Evolutionary conservation across 768 basidiomycete genomes (phyloP).

Genomic region (Kondoa subrosea): DNA sequence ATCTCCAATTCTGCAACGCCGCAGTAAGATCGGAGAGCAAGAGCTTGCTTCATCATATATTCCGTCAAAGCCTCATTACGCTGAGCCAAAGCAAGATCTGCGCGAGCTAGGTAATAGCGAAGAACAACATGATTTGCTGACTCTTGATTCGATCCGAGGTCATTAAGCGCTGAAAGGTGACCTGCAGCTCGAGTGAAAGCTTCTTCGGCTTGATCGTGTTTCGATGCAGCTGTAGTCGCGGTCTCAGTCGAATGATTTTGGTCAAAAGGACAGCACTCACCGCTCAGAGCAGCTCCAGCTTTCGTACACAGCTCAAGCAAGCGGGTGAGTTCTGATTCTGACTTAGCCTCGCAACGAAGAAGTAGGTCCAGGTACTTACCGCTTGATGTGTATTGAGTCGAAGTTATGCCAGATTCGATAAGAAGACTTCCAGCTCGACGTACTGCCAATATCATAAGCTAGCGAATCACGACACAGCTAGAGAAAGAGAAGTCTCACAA

Average conservation of each 20-base stretch:
- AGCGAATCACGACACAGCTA: neutral
- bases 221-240: neutral
- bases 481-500: neutral
- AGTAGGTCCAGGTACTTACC: neutral
- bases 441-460: neutral
- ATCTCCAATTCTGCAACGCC: neutral
- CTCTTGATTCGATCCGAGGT: too few relatives aligned
- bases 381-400: neutral
- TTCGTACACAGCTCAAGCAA: neutral
- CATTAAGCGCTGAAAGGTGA: neutral
- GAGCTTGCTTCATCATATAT: neutral
- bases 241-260: neutral
- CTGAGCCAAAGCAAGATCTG: neutral
- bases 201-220: neutral
- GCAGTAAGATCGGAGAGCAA: neutral
- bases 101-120: neutral
- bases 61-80: too few relatives aligned
- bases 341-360: neutral
- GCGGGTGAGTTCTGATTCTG: neutral
- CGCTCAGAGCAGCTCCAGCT: neutral
- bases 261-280: neutral
- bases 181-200: neutral
- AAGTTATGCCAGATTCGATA: neutral
- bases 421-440: neutral
- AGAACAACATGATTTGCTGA: neutral